phyloP scores from a whole-genome alignment of 2,329 filamentous ascomycete species.

The Cladosporium sp. region DNA sequence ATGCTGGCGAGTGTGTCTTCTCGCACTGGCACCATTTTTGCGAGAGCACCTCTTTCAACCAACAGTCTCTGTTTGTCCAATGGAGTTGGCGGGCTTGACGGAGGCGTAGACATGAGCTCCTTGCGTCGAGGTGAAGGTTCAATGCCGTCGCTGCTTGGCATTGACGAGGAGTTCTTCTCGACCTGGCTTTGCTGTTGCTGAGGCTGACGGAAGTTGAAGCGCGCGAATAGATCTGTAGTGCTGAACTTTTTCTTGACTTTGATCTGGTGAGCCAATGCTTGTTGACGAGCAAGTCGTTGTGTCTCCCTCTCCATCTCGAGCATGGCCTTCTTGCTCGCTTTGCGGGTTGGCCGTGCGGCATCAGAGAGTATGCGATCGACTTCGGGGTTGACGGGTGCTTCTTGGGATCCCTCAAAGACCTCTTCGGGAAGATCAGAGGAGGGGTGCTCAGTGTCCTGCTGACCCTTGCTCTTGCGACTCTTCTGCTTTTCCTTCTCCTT shows the following conservation, averaged over 20 bases:
- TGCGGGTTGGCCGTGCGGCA: constrained; percentile 68
- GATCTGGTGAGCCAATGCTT: constrained; percentile 88
- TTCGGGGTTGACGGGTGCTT: constrained; percentile 27
- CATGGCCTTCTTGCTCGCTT: constrained; percentile 90
- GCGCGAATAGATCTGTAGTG: constrained; percentile 78
- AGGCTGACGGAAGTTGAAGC: constrained; percentile 66
- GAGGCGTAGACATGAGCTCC: constrained; percentile 42
- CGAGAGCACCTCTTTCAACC: constrained; percentile 37
- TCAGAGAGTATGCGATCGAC: constrained; percentile 39
- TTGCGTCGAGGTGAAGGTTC: constrained; percentile 24
- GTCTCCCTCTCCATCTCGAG: constrained; percentile 96
- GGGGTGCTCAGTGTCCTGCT: constrained; percentile 18
- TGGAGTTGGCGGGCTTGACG: constrained; percentile 45
- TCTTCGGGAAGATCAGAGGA: constrained; percentile 35
- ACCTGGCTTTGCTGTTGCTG: constrained; percentile 7
- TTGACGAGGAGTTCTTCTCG: constrained; percentile 32
- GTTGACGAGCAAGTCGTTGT: constrained; percentile 83
- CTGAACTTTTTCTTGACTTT: constrained; percentile 86
- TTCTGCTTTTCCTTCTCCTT: constrained; percentile 27
- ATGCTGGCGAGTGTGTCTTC: constrained; percentile 35
- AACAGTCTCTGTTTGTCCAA: constrained; percentile 39
- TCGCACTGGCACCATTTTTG: constrained; percentile 35
- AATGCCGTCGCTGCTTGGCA: constrained; percentile 34
- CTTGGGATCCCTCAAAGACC: constrained; percentile 28
- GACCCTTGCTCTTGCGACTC: constrained; percentile 12